A percentile compares a stretch with the other conserved stretches of the same genome.
phyloP scores from a whole-genome alignment of 805 yeast species.

The Kuraishia ogatae region DNA sequence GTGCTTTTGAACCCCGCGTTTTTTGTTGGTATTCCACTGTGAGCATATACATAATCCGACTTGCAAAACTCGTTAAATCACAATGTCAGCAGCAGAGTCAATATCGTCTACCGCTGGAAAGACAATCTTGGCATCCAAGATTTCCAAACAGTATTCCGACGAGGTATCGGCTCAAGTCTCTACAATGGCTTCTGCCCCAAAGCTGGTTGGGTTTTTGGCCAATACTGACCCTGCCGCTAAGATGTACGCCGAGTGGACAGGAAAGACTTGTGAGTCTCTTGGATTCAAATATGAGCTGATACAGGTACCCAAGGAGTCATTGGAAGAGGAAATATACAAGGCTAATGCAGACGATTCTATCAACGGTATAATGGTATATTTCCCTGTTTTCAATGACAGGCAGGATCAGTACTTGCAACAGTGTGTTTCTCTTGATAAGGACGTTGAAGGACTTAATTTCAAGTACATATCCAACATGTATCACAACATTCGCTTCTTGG shows the following conservation, averaged over 20 bases:
- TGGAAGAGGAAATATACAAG: constrained; percentile 73
- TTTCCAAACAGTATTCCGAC: constrained; percentile 72
- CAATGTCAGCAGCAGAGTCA: not conserved
- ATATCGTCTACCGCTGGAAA: constrained; percentile 41
- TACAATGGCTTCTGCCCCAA: constrained; percentile 46
- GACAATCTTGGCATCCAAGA: constrained; percentile 79
- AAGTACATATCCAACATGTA: constrained; percentile 89
- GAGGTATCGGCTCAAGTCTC: constrained; percentile 60
- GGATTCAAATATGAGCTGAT: constrained; percentile 82
- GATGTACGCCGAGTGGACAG: constrained; percentile 95
- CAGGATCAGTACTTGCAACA: constrained; percentile 96
- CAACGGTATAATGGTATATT: constrained; percentile 93
- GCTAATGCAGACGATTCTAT: constrained; percentile 74
- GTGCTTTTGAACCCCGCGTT: not conserved
- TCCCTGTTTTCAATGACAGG: constrained; percentile 92
- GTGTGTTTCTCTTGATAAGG: constrained; percentile 83
- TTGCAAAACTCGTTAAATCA: not conserved
- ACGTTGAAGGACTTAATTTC: constrained; percentile 93
- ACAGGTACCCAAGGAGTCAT: constrained; percentile 63
- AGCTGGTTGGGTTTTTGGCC: constrained; percentile 84
- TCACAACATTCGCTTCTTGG: constrained; percentile 83
- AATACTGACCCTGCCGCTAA: constrained; percentile 92
- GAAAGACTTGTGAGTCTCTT: constrained; percentile 75
- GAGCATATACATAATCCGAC: no score
- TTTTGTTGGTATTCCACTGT: no score